These are phyloP conservation scores for Discostella stelligeroides DNA, from an alignment of 108 stramenopile species.

Conservation along the genomic window DNA sequence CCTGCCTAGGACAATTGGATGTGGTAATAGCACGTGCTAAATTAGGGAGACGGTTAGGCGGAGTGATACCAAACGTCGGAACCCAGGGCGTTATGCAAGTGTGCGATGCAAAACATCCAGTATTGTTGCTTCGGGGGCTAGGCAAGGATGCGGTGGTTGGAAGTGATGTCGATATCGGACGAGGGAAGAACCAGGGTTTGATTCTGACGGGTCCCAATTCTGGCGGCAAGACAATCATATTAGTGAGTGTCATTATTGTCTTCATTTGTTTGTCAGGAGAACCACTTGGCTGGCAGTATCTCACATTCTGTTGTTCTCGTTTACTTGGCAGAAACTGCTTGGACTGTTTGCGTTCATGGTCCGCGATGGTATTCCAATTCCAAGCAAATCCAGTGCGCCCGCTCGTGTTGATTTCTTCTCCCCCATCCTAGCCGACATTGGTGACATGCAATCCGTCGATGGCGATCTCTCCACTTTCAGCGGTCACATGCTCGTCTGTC, in stretches of 20 bases:
- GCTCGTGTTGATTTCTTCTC: constrained; percentile 87
- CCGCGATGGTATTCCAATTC: constrained; percentile 89
- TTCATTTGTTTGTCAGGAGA: not conserved
- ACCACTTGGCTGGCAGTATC: too few relatives aligned
- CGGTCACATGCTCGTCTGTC: constrained; percentile 90
- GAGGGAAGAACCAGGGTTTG: constrained; percentile 74
- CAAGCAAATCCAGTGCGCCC: constrained; percentile 43
- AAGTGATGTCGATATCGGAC: constrained; percentile 84
- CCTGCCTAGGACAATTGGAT: constrained; percentile 78
- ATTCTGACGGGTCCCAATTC: constrained; percentile 93
- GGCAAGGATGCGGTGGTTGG: constrained; percentile 70
- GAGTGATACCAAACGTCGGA: constrained; percentile 78
- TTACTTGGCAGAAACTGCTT: constrained; percentile 62
- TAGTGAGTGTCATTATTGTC: constrained; percentile 19
- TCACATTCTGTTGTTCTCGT: not conserved
- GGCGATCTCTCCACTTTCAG: constrained; percentile 94
- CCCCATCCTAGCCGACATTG: constrained; percentile 93
- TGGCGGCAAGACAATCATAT: constrained; percentile 92
- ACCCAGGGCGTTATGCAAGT: constrained; percentile 83
- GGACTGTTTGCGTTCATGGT: constrained; percentile 90
- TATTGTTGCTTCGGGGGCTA: constrained; percentile 73
- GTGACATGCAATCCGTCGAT: constrained; percentile 92
- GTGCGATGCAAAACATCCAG: constrained; percentile 86
- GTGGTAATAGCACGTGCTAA: constrained; percentile 67
- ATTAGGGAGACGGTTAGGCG: constrained; percentile 69